A percentile compares a stretch with the other conserved stretches of the same genome.
Evolutionary conservation across 148 eudicot species (phyloP).

Genomic region (Camellia granthamiana): DNA sequence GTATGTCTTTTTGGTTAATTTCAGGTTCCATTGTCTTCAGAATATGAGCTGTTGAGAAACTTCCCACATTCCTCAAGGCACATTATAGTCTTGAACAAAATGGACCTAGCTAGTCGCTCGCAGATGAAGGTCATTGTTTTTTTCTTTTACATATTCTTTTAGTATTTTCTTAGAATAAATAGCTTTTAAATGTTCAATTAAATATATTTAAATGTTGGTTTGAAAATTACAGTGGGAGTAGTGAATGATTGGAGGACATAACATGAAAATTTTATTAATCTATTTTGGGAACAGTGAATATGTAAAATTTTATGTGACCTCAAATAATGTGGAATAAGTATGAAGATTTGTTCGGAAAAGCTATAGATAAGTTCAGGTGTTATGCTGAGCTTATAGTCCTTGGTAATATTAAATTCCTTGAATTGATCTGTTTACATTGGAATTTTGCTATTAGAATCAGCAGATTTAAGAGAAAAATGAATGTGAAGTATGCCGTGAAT

Average conservation of each 20-base stretch:
- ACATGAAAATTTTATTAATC: neutral
- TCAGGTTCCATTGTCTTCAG: slow-evolving; percentile 79
- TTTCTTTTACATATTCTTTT: neutral
- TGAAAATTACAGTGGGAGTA: neutral
- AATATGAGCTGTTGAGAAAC: slow-evolving; percentile 43
- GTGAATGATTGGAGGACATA: neutral
- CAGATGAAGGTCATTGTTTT: slow-evolving; percentile 43
- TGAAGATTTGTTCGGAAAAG: neutral
- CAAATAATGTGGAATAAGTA: neutral
- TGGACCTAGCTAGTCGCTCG: slow-evolving; percentile 59
- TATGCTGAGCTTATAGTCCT: neutral
- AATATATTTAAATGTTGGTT: too few relatives aligned
- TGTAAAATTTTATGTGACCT: neutral
- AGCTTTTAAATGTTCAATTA: neutral
- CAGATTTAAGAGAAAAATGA: neutral
- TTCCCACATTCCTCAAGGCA: slow-evolving; percentile 43
- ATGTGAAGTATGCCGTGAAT: neutral
- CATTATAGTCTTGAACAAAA: slow-evolving; percentile 69
- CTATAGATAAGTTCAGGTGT: neutral
- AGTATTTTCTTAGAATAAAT: neutral
- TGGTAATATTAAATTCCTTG: neutral
- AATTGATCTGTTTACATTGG: neutral
- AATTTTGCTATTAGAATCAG: neutral
- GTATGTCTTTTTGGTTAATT: slow-evolving; percentile 7
- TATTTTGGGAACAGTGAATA: neutral